These are phyloP conservation scores for Crithidia sp. DNA, from an alignment of 208 protist genomes.

Conservation along the genomic window DNA sequence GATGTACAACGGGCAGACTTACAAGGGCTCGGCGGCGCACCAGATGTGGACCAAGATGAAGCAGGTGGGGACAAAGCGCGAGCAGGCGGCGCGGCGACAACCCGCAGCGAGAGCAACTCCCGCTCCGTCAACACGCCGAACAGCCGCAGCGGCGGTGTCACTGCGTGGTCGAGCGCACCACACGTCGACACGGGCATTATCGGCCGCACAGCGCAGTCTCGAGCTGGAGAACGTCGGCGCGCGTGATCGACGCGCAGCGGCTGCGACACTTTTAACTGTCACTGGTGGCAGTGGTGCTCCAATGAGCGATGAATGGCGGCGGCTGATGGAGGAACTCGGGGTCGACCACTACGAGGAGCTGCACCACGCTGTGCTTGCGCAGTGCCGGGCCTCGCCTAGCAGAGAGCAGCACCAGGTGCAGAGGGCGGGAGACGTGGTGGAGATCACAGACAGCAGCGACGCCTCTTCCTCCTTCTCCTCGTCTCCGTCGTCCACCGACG, in stretches of 20 bases:
- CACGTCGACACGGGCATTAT: not conserved
- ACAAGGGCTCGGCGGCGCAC: slow-evolving; percentile 65
- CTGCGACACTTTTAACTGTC: not conserved
- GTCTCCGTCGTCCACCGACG: not conserved
- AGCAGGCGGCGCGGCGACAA: too few relatives aligned
- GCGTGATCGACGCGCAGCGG: not conserved
- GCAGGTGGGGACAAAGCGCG: not conserved
- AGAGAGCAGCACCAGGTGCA: too few relatives aligned
- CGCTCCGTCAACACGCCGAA: not conserved
- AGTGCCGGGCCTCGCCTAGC: not conserved
- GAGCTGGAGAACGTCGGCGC: not conserved
- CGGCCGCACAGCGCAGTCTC: not conserved
- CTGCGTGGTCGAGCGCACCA: not conserved
- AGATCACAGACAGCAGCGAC: slow-evolving; percentile 25
- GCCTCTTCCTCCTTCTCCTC: not conserved
- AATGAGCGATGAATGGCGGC: slow-evolving; percentile 13
- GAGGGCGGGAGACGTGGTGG: slow-evolving; percentile 16
- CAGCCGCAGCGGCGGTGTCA: not conserved
- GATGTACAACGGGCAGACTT: slow-evolving; percentile 69
- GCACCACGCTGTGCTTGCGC: not conserved
- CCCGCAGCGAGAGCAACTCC: not conserved
- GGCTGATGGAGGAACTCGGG: slow-evolving; percentile 10
- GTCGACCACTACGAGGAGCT: not conserved
- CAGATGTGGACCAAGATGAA: slow-evolving; percentile 75
- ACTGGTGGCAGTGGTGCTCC: not conserved